Evolutionary conservation across 345 rosid species (phyloP), one percentile per base, ranked within the genome.

Genomic region (Eucalyptus erythrocorys): DNA sequence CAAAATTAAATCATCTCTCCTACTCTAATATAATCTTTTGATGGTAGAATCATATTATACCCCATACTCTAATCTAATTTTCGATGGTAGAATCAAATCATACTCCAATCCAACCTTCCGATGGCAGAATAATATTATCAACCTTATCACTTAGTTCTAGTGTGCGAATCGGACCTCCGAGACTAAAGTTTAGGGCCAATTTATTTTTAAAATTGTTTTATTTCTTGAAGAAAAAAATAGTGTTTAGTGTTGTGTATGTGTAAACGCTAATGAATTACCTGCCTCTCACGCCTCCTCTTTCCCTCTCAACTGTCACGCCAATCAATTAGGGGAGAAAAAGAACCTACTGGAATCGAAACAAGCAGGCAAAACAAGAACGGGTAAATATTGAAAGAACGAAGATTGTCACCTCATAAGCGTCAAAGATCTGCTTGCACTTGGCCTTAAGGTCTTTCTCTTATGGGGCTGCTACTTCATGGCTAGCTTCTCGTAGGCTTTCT

Each of bases 21-120:
- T 19, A 51, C 4, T 51, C 55, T 51, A 51, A 51, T 51, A 4
- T 51, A 51, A 51, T 51, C 24, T 51, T 51, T 19, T 0, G 0
- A 51, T 7, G 0, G 0, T 0, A 51, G 0, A 51, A 51, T 51
- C 55, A 51, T 6, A 51, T 51, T 51, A 19, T 1, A 51, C 7
- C 24, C 19, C 2, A 24, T 19, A 51, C 10, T 51, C 24, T 19
- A 19, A 51, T 19, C 2, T 51, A 19, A 51, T 51, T 19, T 51
- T 51, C 0, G 10, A 19, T 19, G 7, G 0, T 51, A 51, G 57
- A 51, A 19, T 51, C 57, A 51, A 51, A 3, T 51, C 24, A 19
- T 19, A 51, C 57, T 51, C 24, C 57, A 51, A 51, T 19, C 57
- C 3, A 51, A 51, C 57, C 24, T 51, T 51, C 9, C 2, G 4